Percentiles rank a stretch among this genome's conserved stretches.
Evolutionary conservation across 164 flowering plant species (phyloP).

Genomic region (Buxus sempervirens): DNA sequence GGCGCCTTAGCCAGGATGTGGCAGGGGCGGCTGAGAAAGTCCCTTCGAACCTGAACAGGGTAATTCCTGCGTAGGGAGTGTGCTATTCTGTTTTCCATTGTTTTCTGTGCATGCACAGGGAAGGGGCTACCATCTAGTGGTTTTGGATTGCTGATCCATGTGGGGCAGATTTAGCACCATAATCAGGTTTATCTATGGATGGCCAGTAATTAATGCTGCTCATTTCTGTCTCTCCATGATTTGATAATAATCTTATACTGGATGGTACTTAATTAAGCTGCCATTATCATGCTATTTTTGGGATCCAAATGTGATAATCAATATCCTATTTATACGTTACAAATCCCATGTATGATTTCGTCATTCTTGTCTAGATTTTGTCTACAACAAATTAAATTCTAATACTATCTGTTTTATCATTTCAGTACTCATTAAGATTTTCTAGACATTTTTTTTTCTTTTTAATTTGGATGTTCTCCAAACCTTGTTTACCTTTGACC

Average conservation of each 20-base stretch:
- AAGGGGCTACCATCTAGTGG: conserved; percentile 23
- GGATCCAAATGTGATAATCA: too few relatives aligned
- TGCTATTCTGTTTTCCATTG: conserved; percentile 50
- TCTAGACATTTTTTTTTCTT: too few relatives aligned
- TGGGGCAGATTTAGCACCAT: conserved; percentile 11
- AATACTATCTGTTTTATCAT: too few relatives aligned
- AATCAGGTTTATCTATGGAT: conserved; percentile 15
- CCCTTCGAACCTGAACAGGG: conserved; percentile 99
- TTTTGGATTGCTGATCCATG: conserved; percentile 33
- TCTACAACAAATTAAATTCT: too few relatives aligned
- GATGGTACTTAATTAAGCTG: too few relatives aligned
- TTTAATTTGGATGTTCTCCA: too few relatives aligned
- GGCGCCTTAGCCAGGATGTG: conserved; percentile 25
- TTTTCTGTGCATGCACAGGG: conserved; percentile 54
- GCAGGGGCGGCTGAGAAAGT: conserved; percentile 90
- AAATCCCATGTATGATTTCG: too few relatives aligned
- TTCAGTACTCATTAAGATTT: too few relatives aligned
- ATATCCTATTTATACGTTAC: too few relatives aligned
- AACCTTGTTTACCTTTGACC: too few relatives aligned
- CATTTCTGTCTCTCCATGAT: background rate
- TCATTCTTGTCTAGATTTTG: too few relatives aligned
- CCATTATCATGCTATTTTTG: too few relatives aligned
- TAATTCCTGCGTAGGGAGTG: conserved; percentile 99
- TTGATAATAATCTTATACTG: background rate
- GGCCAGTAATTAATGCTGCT: conserved; percentile 15